Evolutionary conservation across 2,329 filamentous ascomycete species (phyloP).

Genomic region (Trichothecium roseum): DNA sequence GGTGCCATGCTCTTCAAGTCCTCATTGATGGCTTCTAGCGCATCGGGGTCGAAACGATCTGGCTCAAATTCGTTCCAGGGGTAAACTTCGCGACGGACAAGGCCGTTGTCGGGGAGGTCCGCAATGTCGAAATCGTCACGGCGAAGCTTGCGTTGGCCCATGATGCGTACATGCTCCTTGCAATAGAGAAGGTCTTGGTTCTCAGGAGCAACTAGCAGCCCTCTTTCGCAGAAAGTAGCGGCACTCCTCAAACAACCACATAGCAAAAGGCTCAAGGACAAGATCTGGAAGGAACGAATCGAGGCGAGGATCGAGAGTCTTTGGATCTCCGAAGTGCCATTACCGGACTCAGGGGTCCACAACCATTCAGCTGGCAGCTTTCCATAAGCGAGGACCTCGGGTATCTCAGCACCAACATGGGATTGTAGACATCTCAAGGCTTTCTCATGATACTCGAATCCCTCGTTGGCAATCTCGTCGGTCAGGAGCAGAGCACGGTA

Average conservation of each 20-base stretch:
- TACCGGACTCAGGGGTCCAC: conserved; percentile 17
- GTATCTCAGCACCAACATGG: conserved; percentile 21
- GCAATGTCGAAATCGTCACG: conserved; percentile 34
- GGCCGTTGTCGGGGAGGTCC: conserved; percentile 57
- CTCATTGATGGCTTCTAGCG: conserved; percentile 61
- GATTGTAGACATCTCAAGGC: conserved; percentile 43
- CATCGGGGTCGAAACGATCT: conserved; percentile 59
- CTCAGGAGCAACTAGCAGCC: conserved; percentile 41
- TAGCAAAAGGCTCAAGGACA: conserved; percentile 48
- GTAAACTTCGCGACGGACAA: conserved; percentile 61
- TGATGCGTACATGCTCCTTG: conserved; percentile 40
- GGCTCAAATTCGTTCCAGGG: conserved; percentile 60
- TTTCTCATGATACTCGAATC: conserved; percentile 71
- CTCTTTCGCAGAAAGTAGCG: conserved; percentile 52
- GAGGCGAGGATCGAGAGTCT: conserved; percentile 39
- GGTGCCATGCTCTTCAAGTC: conserved; percentile 61
- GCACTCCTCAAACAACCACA: conserved; percentile 62
- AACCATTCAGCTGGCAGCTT: conserved; percentile 24
- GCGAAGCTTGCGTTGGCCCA: conserved; percentile 38
- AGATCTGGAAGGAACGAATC: conserved; percentile 48
- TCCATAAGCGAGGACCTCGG: conserved; percentile 36
- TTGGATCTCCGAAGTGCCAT: conserved; percentile 20
- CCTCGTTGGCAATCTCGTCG: conserved; percentile 69
- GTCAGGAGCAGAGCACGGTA: conserved; percentile 82
- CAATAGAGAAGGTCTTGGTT: conserved; percentile 46